Base-by-base conservation (phyloP, 1,284 basidiomycete species). In the Cutaneotrichosporon daszewskae region DNA sequence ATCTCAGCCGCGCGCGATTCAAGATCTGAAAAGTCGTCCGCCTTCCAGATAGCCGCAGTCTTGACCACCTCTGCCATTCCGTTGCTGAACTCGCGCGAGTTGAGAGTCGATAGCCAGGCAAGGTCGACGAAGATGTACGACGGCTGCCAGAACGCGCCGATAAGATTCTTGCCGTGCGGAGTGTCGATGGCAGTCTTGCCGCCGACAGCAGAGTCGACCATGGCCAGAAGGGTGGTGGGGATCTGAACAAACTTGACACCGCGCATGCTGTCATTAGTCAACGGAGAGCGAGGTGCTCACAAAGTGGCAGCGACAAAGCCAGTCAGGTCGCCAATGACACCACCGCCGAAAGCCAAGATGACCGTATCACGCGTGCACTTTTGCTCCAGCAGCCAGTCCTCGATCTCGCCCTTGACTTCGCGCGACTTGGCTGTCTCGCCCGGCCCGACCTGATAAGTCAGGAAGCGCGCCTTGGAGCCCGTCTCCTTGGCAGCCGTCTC, bases 131-230 rank as follows among this genome's bases (percentile, higher is more conserved):
- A 99, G 66, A 97, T 85, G 75, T 85, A 97, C 60, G 85, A 81
- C 2, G 94, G 94, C 72, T 98, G 95, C 87, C 91, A 92, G 77
- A 99, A 99, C 4, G 94, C 86, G 52, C 94, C 95, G 57, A 98
- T 88, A 56, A 98, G 79, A 71, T 99, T 99, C 76, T 99, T 99
- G 50, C 94, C 95, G 54, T 85, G 83, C 4, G 84, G 89, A 0
- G 92, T 96, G 69, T 98, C 95, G 55, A 98, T 94, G 24, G 94
- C 95, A 1, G 95, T 98, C 77, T 98, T 98, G 36, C 94, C 95
- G 14, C 95, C 94, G 36, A 98, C 86, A 47, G 88, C 84, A 1
- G 90, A 95, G 73, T 99, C 94, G 32, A 99, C 95, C 95, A 98
- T 98, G 14, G 92, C 91, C 36, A 99, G 78, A 3, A 99, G 76